Evolutionary conservation across 164 flowering plant genomes (phyloP).

Genomic region (Saururus chinensis): DNA sequence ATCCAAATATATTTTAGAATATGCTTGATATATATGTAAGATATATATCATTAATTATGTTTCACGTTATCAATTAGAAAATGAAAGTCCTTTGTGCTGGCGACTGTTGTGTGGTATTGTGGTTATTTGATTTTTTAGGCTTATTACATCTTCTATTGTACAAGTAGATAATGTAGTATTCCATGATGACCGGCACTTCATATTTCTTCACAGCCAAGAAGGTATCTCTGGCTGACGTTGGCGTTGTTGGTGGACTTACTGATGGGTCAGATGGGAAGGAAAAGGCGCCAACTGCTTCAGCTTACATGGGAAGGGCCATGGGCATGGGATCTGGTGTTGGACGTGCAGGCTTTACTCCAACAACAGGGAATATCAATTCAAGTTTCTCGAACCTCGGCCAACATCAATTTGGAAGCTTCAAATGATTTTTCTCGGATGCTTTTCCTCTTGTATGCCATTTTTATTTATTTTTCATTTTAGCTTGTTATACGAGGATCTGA

Average conservation of each 20-base stretch:
- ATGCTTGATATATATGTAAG: too few relatives aligned
- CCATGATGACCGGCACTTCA: not conserved
- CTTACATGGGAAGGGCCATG: slow-evolving; percentile 79
- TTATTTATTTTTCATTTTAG: not conserved
- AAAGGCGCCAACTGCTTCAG: slow-evolving; percentile 41
- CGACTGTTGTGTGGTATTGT: too few relatives aligned
- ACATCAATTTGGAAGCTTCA: slow-evolving; percentile 48
- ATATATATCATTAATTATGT: too few relatives aligned
- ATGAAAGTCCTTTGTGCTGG: too few relatives aligned
- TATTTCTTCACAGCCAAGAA: slow-evolving; percentile 60
- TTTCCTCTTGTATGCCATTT: not conserved
- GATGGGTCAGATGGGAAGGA: slow-evolving; percentile 57
- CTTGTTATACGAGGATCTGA: not conserved
- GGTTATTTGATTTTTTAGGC: too few relatives aligned
- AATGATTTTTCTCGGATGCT: slow-evolving; percentile 7
- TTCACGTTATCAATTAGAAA: too few relatives aligned
- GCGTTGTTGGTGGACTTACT: slow-evolving; percentile 68
- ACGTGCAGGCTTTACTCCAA: slow-evolving; percentile 36
- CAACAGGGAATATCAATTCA: slow-evolving; percentile 28
- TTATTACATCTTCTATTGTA: not conserved
- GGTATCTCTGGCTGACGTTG: slow-evolving; percentile 72
- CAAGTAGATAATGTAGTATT: not conserved
- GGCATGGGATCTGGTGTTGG: slow-evolving; percentile 63
- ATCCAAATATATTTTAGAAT: too few relatives aligned
- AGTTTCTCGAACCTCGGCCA: slow-evolving; percentile 50